These are phyloP conservation scores for Botrytis fabae DNA, from an alignment of 2,329 filamentous ascomycete genomes.

Conservation along the genomic window DNA sequence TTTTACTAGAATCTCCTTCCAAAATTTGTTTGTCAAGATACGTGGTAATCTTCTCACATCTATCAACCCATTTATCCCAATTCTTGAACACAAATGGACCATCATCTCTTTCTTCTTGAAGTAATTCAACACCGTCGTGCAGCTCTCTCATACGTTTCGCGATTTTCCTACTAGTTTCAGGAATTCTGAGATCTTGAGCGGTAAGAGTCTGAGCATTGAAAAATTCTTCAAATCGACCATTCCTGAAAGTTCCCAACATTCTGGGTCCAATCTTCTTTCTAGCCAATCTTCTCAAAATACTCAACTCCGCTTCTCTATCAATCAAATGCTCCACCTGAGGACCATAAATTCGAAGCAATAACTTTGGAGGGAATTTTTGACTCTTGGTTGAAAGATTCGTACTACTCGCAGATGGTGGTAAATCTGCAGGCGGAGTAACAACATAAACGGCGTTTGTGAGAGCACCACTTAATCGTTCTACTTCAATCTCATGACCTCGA, in stretches of 20 bases:
- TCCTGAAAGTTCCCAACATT: constrained; percentile 86
- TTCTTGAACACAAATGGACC: constrained; percentile 87
- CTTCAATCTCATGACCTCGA: constrained; percentile 64
- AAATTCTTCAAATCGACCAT: constrained; percentile 94
- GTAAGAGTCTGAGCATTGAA: constrained; percentile 83
- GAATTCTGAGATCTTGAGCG: constrained; percentile 71
- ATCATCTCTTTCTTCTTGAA: constrained; percentile 72
- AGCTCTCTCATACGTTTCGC: constrained; percentile 97
- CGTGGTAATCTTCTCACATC: constrained; percentile 52
- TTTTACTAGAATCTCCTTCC: constrained; percentile 37
- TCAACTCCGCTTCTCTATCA: constrained; percentile 85
- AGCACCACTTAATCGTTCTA: constrained; percentile 82
- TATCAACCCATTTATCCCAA: constrained; percentile 73
- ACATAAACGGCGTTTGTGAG: constrained; percentile 97
- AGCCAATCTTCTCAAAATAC: constrained; percentile 80
- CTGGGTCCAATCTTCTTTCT: constrained; percentile 92
- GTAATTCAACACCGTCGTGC: constrained; percentile 87
- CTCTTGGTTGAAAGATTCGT: constrained; percentile 40
- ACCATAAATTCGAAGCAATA: constrained; percentile 89
- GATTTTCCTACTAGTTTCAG: constrained; percentile 86
- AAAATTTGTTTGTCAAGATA: constrained; percentile 59
- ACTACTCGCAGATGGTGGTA: constrained; percentile 43
- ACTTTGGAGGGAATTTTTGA: constrained; percentile 52
- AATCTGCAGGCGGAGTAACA: constrained; percentile 73
- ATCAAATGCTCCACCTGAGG: constrained; percentile 95